Conservation (phyloP, 140 eudicot genomes). For the Stevia rebaudiana region DNA sequence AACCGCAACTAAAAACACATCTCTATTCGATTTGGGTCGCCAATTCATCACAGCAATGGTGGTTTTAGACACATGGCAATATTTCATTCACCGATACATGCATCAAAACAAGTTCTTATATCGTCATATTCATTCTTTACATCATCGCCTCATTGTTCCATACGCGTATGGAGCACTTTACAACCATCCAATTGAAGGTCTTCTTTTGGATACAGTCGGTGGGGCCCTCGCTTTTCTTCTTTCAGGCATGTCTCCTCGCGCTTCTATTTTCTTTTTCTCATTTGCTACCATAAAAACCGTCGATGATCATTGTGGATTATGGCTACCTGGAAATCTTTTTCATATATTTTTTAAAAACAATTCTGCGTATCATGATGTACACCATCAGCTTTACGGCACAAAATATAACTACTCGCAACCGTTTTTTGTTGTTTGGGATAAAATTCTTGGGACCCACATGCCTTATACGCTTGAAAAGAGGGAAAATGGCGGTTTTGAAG, state of each 20-base stretch:
- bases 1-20: slow-evolving; percentile 6
- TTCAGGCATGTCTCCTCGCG: slow-evolving; percentile 53
- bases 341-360: slow-evolving; percentile 37
- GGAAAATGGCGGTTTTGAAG: slow-evolving; percentile 43
- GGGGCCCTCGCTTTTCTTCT: slow-evolving; percentile 44
- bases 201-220: slow-evolving; percentile 43
- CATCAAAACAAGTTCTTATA: slow-evolving; percentile 45
- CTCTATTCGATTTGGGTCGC: slow-evolving; percentile 27
- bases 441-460: slow-evolving; percentile 43
- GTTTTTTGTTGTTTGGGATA: slow-evolving; percentile 44
- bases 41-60: slow-evolving; percentile 39
- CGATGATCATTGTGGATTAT: slow-evolving; percentile 46
- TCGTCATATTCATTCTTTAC: slow-evolving; percentile 43
- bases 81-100: slow-evolving; percentile 45
- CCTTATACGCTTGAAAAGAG: slow-evolving; percentile 39
- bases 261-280: slow-evolving; percentile 46
- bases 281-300: slow-evolving; percentile 47
- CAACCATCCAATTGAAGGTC: slow-evolving; percentile 48
- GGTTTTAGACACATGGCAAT: slow-evolving; percentile 44
- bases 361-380: slow-evolving; percentile 45
- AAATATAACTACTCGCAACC: slow-evolving; percentile 49
- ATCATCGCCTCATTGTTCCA: slow-evolving; percentile 43
- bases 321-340: slow-evolving; percentile 46
- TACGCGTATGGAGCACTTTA: slow-evolving; percentile 48
- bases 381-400: slow-evolving; percentile 45